Evolutionary conservation across 176 grass and related monocot genomes (phyloP).

Genomic region (Melocanna baccifera): DNA sequence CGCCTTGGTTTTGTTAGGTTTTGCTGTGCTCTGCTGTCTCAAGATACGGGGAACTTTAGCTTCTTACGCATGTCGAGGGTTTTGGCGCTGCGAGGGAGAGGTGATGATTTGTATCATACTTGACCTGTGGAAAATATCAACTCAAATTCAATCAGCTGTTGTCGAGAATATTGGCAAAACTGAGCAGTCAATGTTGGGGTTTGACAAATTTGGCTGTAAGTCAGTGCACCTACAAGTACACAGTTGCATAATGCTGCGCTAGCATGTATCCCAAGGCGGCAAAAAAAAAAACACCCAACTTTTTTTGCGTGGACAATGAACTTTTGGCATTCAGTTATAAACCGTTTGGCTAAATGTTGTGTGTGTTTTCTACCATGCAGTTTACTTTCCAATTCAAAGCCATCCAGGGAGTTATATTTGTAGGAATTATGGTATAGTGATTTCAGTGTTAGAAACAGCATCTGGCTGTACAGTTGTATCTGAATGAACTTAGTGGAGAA

Average conservation of each 20-base stretch:
- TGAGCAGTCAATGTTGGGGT: neutral
- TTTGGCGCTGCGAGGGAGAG: neutral
- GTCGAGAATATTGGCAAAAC: neutral
- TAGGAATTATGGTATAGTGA: neutral
- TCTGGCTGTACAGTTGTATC: neutral
- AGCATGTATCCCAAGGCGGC: neutral
- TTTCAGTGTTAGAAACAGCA: neutral
- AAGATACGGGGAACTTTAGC: neutral
- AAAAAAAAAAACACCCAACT: conserved; percentile 1
- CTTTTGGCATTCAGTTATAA: neutral
- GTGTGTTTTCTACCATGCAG: neutral
- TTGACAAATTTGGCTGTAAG: neutral
- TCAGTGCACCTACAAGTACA: neutral
- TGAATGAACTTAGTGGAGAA: neutral
- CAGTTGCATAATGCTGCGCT: neutral
- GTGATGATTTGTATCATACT: neutral
- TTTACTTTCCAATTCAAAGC: neutral
- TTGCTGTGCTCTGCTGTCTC: neutral
- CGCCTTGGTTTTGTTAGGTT: conserved; percentile 1
- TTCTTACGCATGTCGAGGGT: neutral
- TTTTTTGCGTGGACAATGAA: neutral
- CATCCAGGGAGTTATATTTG: neutral
- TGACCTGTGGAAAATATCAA: neutral
- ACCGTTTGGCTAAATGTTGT: neutral
- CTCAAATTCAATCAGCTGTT: neutral